phyloP scores from a whole-genome alignment of 805 yeast genomes.

The Diddensiella santjacobensis region DNA sequence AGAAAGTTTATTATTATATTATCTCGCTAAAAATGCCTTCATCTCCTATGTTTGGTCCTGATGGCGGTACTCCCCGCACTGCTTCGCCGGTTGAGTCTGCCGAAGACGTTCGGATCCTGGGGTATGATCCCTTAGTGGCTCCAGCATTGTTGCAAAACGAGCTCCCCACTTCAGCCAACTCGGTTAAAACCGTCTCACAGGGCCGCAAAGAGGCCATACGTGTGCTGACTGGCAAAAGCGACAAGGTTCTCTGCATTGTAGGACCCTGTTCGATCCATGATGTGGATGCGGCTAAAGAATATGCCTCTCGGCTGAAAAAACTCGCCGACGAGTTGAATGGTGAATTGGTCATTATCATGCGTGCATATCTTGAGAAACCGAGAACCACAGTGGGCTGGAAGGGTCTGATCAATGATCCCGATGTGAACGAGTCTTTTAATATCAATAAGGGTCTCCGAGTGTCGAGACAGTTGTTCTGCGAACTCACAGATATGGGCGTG shows the following conservation, averaged over 20 bases:
- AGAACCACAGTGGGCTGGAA: conserved; percentile 99
- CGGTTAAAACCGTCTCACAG: conserved; percentile 59
- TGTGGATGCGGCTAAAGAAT: conserved; percentile 81
- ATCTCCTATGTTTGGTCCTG: conserved; percentile 34
- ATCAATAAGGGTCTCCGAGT: conserved; percentile 91
- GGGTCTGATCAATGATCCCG: conserved; percentile 96
- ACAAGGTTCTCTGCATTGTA: conserved; percentile 79
- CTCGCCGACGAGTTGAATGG: conserved; percentile 65
- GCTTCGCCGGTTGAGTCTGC: conserved; percentile 61
- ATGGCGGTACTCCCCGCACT: conserved; percentile 30
- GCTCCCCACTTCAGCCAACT: conserved; percentile 56
- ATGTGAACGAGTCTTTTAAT: conserved; percentile 84
- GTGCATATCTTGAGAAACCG: conserved; percentile 97
- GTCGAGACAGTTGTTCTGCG: conserved; percentile 79
- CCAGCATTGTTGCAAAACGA: conserved; percentile 90
- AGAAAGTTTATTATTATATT: too few relatives aligned
- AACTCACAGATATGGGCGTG: conserved; percentile 70
- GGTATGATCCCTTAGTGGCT: conserved; percentile 91
- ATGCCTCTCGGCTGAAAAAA: conserved; percentile 64
- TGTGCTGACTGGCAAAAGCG: conserved; percentile 71
- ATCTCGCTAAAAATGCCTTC: too few relatives aligned
- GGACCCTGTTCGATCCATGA: conserved; percentile 99
- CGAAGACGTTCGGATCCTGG: conserved; percentile 52
- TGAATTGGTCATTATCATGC: conserved; percentile 85
- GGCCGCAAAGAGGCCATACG: conserved; percentile 79